Base-by-base conservation (phyloP, 768 basidiomycete species). In the Astraeus odoratus region DNA sequence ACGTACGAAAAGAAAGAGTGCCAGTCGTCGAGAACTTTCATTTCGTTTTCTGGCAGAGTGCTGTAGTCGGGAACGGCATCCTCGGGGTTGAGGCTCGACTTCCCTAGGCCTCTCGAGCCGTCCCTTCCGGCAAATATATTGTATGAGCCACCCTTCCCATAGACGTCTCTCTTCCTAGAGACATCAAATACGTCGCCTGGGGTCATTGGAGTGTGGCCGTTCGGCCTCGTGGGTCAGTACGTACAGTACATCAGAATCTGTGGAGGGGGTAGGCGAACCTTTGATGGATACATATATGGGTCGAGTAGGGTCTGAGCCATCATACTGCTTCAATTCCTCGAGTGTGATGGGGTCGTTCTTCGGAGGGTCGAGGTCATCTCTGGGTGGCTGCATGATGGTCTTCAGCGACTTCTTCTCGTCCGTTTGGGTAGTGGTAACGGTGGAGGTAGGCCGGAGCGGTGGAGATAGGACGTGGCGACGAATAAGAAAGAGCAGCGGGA, bases 241-340 rank as follows among this genome's bases (percentile, higher is more conserved):
- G 41, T 30, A 26, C 24, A 25, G n/a, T n/a, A n/a, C n/a, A n/a
- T n/a, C 45, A 57, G 46, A 78, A 83, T 82, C 71, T 92, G 93
- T 66, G 94, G n/a, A n/a, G 91, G 20, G 19, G 35, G 3, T 19
- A 13, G 51, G 54, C 59, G 34, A 47, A 82, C 89, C 90, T 74
- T 96, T 97, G 69, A 98, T 94, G 24, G 91, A 84, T 34, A 98
- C 85, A 54, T 86, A 92, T 50, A 98, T 88, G 1, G 90, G 88
- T 53, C 77, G 78, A 31, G 64, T 56, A 0, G 72, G 59, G 50
- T 81, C 76, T 0, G 71, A 67, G 15, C 94, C 94, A 63, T 93
- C 80, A 60, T 72, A 92, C 55, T 72, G 51, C 30, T 73, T 80
- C 48, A 98, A 72, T 51, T 86, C 65, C 49, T 76, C 75, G 13